These are phyloP conservation scores for Lachancea meyersii DNA, from an alignment of 805 yeast genomes.

Conservation along the genomic window DNA sequence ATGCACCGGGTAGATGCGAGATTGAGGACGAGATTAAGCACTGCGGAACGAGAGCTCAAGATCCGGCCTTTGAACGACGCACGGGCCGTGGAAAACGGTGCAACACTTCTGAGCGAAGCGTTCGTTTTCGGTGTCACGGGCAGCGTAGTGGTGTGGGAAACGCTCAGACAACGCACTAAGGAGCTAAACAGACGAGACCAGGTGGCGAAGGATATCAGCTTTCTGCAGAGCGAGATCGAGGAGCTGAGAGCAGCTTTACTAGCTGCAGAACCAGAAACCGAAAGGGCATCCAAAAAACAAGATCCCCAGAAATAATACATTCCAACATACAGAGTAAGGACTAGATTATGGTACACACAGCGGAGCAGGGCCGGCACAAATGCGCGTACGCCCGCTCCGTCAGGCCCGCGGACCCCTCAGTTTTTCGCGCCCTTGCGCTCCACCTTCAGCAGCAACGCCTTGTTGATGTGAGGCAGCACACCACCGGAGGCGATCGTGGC, in stretches of 20 bases:
- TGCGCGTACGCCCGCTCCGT: too few species aligned
- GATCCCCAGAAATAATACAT: constrained; percentile 6
- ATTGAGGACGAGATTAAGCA: constrained; percentile 49
- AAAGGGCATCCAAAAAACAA: background rate
- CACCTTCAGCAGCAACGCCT: constrained; percentile 70
- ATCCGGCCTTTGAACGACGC: constrained; percentile 76
- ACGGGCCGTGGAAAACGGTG: constrained; percentile 77
- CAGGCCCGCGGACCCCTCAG: background rate
- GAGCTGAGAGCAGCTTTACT: constrained; percentile 36
- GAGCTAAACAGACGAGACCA: constrained; percentile 55
- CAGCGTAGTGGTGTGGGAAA: constrained; percentile 63
- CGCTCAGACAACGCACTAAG: constrained; percentile 59
- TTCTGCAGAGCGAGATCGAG: constrained; percentile 65
- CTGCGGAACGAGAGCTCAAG: constrained; percentile 33
- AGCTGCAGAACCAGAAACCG: background rate
- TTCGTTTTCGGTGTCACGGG: constrained; percentile 81
- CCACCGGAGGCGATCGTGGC: constrained; percentile 98
- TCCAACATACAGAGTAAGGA: constrained; percentile 5
- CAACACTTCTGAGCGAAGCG: constrained; percentile 68
- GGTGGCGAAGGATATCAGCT: constrained; percentile 64
- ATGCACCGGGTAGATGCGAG: constrained; percentile 60
- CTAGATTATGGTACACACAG: constrained; percentile 7
- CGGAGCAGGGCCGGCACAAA: background rate
- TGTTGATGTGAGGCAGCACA: constrained; percentile 90
- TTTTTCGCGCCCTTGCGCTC: constrained; percentile 36